Evolutionary conservation across 116 monocot genomes (phyloP), one percentile per base, ranked within the genome.

Genomic region (Iris pallida): DNA sequence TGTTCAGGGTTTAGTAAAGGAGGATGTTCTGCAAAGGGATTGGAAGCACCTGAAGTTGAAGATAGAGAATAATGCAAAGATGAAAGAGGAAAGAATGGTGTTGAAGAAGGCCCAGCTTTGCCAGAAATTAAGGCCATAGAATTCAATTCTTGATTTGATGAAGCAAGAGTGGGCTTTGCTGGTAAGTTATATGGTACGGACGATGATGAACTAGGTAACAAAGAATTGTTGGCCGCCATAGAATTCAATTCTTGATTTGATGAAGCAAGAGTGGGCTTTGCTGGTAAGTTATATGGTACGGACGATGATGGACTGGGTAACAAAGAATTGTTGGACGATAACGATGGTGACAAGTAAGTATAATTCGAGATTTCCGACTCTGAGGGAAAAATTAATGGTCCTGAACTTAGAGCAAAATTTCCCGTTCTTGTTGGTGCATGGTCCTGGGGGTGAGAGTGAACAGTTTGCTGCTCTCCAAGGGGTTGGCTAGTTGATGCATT

Each of bases 171-270:
- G 20, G 47, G 43, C 65, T 14, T 51, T 65, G 51, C 16, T 51
- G 18, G 65, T 65, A 65, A 13, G 30, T 30, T 48, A 64, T 54
- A 73, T 17, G 55, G 57, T 47, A 63, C 9, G 42, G 72, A 72
- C 45, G 55, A 64, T 19, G 63, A 47, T 4, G 65, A 16, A 62
- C 16, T 4, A 44, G 62, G 19, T 5, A 48, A 9, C 61, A 47
- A 47, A 63, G 63, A 47, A 63, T 45, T 41, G 15, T 47, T 63
- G 45, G 7, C n/a, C n/a, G n/a, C n/a, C n/a, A n/a, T n/a, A n/a
- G n/a, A n/a, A n/a, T n/a, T 55, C 42, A 56, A 19, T 55, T 65
- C 56, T 64, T 73, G 73, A 56, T 65, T 73, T 45, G 14, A 65
- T 30, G 51, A 48, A 65, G 65, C 14, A 65, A 65, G 46, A 49